Evolutionary conservation across 345 rosid genomes (phyloP), one percentile per base, ranked within the genome.

Genomic region (Xanthoceras sorbifolium): DNA sequence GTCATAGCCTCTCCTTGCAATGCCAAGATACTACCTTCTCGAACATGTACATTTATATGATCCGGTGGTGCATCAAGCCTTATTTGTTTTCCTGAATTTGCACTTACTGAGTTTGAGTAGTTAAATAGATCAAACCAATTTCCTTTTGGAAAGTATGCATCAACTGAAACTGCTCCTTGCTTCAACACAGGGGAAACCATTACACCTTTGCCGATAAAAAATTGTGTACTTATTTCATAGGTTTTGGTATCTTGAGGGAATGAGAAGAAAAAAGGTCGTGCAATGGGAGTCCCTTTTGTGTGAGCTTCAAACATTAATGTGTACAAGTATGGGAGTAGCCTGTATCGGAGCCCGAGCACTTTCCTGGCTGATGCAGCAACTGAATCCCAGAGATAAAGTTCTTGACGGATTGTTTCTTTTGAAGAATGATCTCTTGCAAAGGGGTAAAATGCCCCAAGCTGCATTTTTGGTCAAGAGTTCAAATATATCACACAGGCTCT

Each of bases 1-100:
- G 62, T 57, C 62, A 57, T 57, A n/a, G 62, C 62, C 62, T 57
- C 62, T 57, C 62, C 62, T 57, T 57, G 62, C 62, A 57, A 23
- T 23, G 62, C 62, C 62, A 57, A 57, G 22, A 57, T 57, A 23
- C 22, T 26, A 57, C 62, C 62, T 57, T 57, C 62, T 57, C 28
- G 62, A 57, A 22, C 62, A 57, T 57, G 62, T 8, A 57, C 62
- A 28, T 57, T 57, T 57, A 57, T 57, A 57, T 57, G 62, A 57
- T 57, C 62, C 4, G 62, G 9, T 57, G 62, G 62, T 57, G 62
- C 62, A 23, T 57, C 62, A 22, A 57, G 62, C 26, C 28, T n/a
- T 22, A 22, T 57, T 22, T 20, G 62, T 23, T 57, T 57, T 22
- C 62, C 62, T 57, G 23, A 28, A 20, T 23, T 23, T 22, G 62